A percentile compares a stretch with the other conserved stretches of the same genome.
phyloP scores from a whole-genome alignment of 306 rosid genomes.

The Vigna radiata region DNA sequence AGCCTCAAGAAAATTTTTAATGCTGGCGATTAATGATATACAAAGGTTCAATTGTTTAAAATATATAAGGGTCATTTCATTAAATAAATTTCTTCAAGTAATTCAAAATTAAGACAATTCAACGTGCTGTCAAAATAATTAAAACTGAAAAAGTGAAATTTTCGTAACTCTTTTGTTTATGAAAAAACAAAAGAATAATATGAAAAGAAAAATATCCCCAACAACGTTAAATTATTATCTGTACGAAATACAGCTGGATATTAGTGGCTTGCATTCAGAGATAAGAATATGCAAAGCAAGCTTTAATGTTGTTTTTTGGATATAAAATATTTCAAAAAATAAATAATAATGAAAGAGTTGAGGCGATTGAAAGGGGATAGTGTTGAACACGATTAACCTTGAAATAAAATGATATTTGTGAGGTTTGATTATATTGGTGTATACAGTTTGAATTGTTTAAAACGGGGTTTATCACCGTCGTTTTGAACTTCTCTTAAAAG shows the following conservation, averaged over 20 bases:
- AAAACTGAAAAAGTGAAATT: no score
- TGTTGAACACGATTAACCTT: neutral
- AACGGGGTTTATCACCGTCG: no score
- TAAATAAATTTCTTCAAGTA: neutral
- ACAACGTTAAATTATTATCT: neutral
- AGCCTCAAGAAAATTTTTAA: neutral
- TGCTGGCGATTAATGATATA: neutral
- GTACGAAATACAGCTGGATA: constrained; percentile 28
- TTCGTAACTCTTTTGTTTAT: no score
- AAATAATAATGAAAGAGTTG: neutral
- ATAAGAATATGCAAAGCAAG: constrained; percentile 22
- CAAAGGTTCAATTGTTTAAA: neutral
- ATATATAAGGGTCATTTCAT: neutral
- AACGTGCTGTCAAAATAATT: no score
- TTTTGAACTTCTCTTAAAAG: no score
- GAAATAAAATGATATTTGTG: neutral
- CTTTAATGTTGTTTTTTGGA: neutral
- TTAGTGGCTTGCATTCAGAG: constrained; percentile 30
- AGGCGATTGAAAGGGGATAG: neutral
- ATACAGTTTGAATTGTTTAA: no score
- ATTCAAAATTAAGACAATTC: neutral
- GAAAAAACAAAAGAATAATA: no score
- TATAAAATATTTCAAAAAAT: neutral
- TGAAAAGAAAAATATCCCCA: no score
- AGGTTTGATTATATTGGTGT: no score